Evolutionary conservation across 2,329 filamentous ascomycete genomes (phyloP), one percentile per base, ranked within the genome.

Genomic region (Pestalotiopsis sp.): DNA sequence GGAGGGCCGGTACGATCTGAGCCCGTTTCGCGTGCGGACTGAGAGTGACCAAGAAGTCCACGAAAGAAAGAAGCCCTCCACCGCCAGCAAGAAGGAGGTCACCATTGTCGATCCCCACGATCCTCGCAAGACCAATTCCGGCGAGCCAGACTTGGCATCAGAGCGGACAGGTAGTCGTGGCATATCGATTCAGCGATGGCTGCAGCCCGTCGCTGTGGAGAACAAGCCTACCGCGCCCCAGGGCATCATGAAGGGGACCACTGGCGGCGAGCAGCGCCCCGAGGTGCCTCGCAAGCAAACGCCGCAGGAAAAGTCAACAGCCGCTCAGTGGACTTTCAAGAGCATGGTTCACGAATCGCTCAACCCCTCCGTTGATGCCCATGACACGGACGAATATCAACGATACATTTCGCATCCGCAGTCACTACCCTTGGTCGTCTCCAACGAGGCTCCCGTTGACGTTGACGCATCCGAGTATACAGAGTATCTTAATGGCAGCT

Each of bases 341-440:
- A 92, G 97, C 76, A 91, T 97, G 64, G 92, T 98, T 59, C 87
- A 91, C 66, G 92, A 95, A 77, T 96, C 93, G 4, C 86, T 98
- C 59, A 92, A 97, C 72, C 96, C 96, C 1, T 91, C 90, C 0
- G 93, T 99, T 49, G 92, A 88, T 7, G 81, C 86, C 7, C 87
- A 89, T 52, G 95, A 98, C 82, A 89, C 90, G 27, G 90, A 92
- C 61, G 96, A 98, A 78, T 99, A 99, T 78, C 88, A 91, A 69
- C 90, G 92, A 27, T 99, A 98, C 80, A 90, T 99, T 73, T 90
- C 88, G 62, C 96, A 99, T 76, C 95, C 96, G 1, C 91, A 97
- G 68, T 95, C 92, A 66, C 89, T 99, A 0, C 94, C 95, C 0
- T 86, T 99, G 2, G 93, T 96, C 0, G 86, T 93, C 1, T 92